Percentiles rank a stretch among this genome's conserved stretches.
Evolutionary conservation across 2,329 filamentous ascomycete genomes (phyloP).

Genomic region (Coniochaeta sp.): DNA sequence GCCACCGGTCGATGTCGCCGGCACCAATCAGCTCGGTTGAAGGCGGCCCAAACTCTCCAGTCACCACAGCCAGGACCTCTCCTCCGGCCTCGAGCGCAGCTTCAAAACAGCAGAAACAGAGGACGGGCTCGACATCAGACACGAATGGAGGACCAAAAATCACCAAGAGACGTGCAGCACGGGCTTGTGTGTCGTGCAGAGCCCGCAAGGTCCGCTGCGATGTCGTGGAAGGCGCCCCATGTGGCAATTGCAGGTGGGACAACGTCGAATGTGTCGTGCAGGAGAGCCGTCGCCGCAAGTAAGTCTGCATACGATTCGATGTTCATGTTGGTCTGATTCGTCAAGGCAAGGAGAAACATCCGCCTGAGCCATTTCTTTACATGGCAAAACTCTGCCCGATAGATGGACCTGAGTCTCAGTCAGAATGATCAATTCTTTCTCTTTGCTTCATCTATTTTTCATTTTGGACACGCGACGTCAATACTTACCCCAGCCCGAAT

Average conservation of each 20-base stretch:
- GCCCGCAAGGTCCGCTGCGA: conserved; percentile 90
- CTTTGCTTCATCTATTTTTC: neutral
- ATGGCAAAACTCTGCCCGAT: neutral
- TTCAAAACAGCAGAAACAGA: conserved; percentile 7
- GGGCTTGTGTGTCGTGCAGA: conserved; percentile 83
- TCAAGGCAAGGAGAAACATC: too few species aligned
- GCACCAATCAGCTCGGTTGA: neutral
- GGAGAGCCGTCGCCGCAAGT: conserved; percentile 82
- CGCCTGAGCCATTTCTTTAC: neutral
- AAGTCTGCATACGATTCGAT: conserved; percentile 36
- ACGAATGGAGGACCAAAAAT: conserved; percentile 36
- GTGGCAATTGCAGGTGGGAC: conserved; percentile 79
- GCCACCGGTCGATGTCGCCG: neutral
- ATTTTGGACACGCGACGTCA: neutral
- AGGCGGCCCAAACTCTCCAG: neutral
- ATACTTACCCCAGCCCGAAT: neutral
- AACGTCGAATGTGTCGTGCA: conserved; percentile 71
- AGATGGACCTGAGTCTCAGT: neutral
- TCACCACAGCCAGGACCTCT: neutral
- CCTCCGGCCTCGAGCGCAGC: conserved; percentile 1
- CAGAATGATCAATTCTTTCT: too few species aligned
- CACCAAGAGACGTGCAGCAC: conserved; percentile 78
- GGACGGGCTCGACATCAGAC: conserved; percentile 14
- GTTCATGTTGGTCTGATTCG: too few species aligned
- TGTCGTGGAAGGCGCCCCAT: conserved; percentile 81